Evolutionary conservation across 495 filamentous ascomycete species (phyloP), one percentile per base, ranked within the genome.

Genomic region (Tuber melanosporum): DNA sequence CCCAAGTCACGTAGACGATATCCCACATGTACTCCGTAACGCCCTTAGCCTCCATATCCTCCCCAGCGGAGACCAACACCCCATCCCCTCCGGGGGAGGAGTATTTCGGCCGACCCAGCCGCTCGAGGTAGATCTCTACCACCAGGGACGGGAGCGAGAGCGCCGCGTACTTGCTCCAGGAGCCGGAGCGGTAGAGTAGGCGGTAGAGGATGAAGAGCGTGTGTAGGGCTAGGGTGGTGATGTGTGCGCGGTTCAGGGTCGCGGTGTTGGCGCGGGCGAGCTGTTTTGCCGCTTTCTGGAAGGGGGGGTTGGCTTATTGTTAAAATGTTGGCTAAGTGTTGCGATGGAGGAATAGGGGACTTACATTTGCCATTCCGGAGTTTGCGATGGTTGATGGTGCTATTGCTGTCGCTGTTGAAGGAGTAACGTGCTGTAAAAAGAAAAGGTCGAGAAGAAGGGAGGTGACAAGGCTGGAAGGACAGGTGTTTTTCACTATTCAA

Each of bases 1-100:
- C 89, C 91, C 92, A 94, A 0, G 93, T 94, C 85, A 95, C 94
- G 87, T 97, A 98, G 47, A 98, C 86, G 42, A 97, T 88, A 86
- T 99, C 95, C 88, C 95, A 98, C 91, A 98, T 92, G 85, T 94
- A 99, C 85, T 99, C 95, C 12, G 94, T 98, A 84, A 99, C 86
- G 0, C 95, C 95, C 42, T 91, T 89, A 0, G 93, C 93, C 43
- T 92, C 91, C 41, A 99, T 88, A 84, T 98, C 95, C 84, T 98
- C 95, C 26, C 95, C 95, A 0, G 91, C 87, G 20, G 87, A 89
- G 78, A 89, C 89, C 66, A 98, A 86, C 4, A 90, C 89, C 9
- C 74, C 74, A 39, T 82, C 76, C 9, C 79, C 82, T 19, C 83
- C 83, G 39, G 39, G 39, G 6, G 88, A 73, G 72, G 88, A 88